Percentiles rank a stretch among this genome's conserved stretches.
Evolutionary conservation across 1,139 yeast species (phyloP).

Genomic region (Kluyveromyces sp.): DNA sequence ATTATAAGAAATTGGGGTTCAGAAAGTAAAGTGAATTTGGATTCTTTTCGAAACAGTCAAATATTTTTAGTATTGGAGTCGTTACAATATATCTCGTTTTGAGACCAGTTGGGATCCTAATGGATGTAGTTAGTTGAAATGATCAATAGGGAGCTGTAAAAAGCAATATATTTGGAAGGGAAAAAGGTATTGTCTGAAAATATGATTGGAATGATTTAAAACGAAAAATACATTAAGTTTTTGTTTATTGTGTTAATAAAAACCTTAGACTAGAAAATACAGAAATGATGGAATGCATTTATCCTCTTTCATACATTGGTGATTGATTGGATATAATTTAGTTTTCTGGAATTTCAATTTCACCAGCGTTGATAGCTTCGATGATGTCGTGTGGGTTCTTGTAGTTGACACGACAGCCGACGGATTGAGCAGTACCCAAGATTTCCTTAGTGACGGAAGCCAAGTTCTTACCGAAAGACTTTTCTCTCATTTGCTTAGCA

Average conservation of each 20-base stretch:
- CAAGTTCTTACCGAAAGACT: slow-evolving; percentile 96
- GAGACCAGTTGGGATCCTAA: too few relatives aligned
- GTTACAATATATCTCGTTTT: too few relatives aligned
- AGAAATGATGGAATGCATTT: slow-evolving; percentile 11
- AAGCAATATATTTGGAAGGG: background rate
- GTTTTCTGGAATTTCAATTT: slow-evolving; percentile 91
- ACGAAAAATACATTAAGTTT: slow-evolving; percentile 19
- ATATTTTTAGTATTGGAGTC: too few relatives aligned
- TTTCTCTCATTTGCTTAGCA: slow-evolving; percentile 96
- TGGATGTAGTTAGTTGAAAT: too few relatives aligned
- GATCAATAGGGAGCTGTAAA: too few relatives aligned
- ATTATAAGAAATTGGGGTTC: too few relatives aligned
- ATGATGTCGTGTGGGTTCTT: slow-evolving; percentile 99
- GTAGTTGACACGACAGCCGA: slow-evolving; percentile 98
- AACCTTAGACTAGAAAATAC: slow-evolving; percentile 32
- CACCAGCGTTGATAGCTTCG: slow-evolving; percentile 97
- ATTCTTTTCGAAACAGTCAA: too few relatives aligned
- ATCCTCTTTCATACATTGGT: slow-evolving; percentile 2
- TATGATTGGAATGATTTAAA: slow-evolving; percentile 5
- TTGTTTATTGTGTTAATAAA: slow-evolving; percentile 9
- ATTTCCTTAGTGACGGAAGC: slow-evolving; percentile 97
- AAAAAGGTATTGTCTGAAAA: background rate
- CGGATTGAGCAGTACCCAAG: slow-evolving; percentile 99
- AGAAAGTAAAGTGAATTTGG: too few relatives aligned
- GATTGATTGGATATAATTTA: slow-evolving; percentile 32